Base-by-base conservation (phyloP, 2,329 filamentous ascomycete species). In the Chaetomium sp. region DNA sequence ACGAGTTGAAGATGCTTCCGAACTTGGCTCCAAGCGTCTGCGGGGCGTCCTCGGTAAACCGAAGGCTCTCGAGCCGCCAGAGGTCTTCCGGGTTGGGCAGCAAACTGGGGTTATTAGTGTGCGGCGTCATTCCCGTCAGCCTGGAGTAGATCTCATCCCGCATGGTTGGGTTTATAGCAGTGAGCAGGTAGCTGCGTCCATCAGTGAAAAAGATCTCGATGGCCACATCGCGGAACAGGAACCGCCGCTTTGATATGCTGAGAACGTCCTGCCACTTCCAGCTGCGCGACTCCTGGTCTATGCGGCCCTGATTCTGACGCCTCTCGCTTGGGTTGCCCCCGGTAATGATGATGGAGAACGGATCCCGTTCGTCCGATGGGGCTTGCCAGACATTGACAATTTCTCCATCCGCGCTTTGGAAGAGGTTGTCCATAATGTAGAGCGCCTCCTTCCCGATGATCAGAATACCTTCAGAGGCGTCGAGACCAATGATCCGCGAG, bases 151-250 rank as follows among this genome's bases (percentile, higher is more conserved):
- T 81, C 64, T 94, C 91, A 73, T 99, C 92, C 67, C 95, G 86
- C 45, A 87, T 81, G 35, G 80, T 78, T 0, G 90, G 84, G 42
- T 90, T 92, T 64, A 93, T 90, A 3, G 93, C 88, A 0, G 94
- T 98, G 64, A 99, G 78, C 19, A 99, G 82, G 75, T 98, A 99
- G 78, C 95, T 99, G 63, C 93, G 89, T 1, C 95, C 95, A 74
- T 99, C 96, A 0, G 93, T 93, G 75, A 99, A 99, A 79, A 99
- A 99, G 2, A 97, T 86, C 74, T 99, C 95, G n/a, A 98, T 88
- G 0, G 92, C 93, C 13, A 99, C 95, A 73, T 99, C 94, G 29
- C 95, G 89, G 77, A 98, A 97, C 4, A 99, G 79, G 76, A 98
- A 99, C 7, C 94, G 89, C 23, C 96, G 88, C 76, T 99, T 99